Evolutionary conservation across 2,329 filamentous ascomycete genomes (phyloP), one percentile per base, ranked within the genome.

Genomic region (Penicillium frequentans): DNA sequence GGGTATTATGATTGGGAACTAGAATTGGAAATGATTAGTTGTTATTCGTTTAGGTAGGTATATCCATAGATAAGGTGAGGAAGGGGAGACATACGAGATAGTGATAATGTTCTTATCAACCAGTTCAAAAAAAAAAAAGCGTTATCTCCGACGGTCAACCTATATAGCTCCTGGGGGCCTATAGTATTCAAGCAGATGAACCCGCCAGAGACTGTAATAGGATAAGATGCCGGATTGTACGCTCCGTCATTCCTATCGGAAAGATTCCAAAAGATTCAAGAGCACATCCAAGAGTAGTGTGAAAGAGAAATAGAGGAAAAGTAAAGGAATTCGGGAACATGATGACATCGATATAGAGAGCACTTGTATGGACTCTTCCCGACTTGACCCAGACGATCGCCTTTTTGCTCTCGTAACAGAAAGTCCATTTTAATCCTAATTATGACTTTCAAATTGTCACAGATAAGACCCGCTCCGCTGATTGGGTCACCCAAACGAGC

Each of bases 401-500:
- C 57, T 59, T 60, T 65, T 66, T 57, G 24, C 53, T 66, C 61
- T 66, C 64, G 64, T 66, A 66, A 66, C 47, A 57, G 56, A 64
- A 62, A 47, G 37, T 29, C 26, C 50, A 14, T 13, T 31, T 50
- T 14, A 49, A 43, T 52, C 21, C 48, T 21, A 63, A 66, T 65
- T 63, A 63, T 56, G 51, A 47, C 44, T 52, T 51, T 44, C 42
- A 52, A 65, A 64, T 65, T 61, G 64, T 66, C 63, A 63, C 52
- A 50, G 71, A 74, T 74, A 74, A 74, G 70, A 31, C 16, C 43
- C 16, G 8, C 5, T 14, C 11, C 44, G 26, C 59, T 73, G 68
- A 73, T 73, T 74, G 71, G 72, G 37, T 46, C 54, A 7, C 35
- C 52, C 27, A 44, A 35, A 50, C 50, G 58, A 58, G 48, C 60